Evolutionary conservation across 2,329 filamentous ascomycete genomes (phyloP), one percentile per base, ranked within the genome.

Genomic region (Sporothrix dimorphospora): DNA sequence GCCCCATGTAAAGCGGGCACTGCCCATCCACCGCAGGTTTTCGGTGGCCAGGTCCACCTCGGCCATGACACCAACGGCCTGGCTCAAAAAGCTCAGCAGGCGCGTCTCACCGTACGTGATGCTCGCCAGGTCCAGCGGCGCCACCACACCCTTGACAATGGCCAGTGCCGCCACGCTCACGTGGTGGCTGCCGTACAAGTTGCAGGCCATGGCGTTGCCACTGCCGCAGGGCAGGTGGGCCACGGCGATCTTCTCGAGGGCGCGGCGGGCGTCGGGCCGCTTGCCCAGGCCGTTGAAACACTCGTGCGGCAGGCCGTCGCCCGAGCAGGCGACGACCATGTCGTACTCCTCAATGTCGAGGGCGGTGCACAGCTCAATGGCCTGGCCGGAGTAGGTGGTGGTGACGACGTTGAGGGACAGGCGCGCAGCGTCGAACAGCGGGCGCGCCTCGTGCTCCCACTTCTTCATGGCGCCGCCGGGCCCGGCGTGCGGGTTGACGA

Each of bases 131-230:
- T 99, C 96, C 70, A 99, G 81, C 0, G 93, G 90, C 12, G 91
- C 96, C n/a, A 90, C 87, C 16, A 95, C 82, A 12, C 94, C 95
- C 80, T 99, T 99, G 78, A 98, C 88, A 63, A 98, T 90, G 30
- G 90, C 91, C 73, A 98, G 83, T 0, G 95, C 93, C 0, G 94
- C 94, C 61, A 93, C 80, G 73, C 90, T 92, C 9, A 92, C 87
- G 75, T 88, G 90, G 75, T 91, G 87, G 0, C 94, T 94, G 5
- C 95, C 96, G 76, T 93, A 94, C 63, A 97, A 83, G 80, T 98
- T 98, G 83, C 92, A 91, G 74, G 93, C 92, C 90, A 98, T 92
- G 27, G 93, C 96, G 80, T 99, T 99, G 6, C 96, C 96, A 67
- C 93, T 96, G 16, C 96, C 96, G 78, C 94, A 97, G 1, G 96